Evolutionary conservation across 805 yeast species (phyloP), one percentile per base, ranked within the genome.

Genomic region (Cyberlindnera lachancei): DNA sequence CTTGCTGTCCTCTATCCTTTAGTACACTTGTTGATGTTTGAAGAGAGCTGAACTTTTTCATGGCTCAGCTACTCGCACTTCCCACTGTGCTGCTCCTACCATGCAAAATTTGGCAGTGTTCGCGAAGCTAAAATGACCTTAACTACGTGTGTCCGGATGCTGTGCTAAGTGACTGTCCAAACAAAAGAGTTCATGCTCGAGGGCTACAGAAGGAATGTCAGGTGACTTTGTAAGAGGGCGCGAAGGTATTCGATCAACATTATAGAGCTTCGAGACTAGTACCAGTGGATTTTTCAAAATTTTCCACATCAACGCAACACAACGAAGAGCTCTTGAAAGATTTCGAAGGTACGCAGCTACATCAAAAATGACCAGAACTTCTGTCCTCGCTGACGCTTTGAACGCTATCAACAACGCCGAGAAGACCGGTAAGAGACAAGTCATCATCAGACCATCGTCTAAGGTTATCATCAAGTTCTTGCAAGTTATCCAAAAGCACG

Each of bases 361-460:
- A 38, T 31, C 38, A 31, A 74, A 62, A 64, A 87, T 88, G 96
- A 85, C 96, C 68, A 88, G 96, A 76, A 77, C 96, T 54, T 88
- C 96, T 58, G 96, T 84, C 69, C 83, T 88, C 68, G 96, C 95
- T 64, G 96, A 88, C 75, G 96, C 96, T 64, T 81, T 88, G 60
- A 88, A 88, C 73, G 80, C 95, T 59, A 88, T 88, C 72, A 86
- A 87, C 92, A 88, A 88, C 71, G 96, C 96, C 72, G 96, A 88
- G 75, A 88, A 87, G 75, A 80, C 95, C 71, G 96, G 96, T 71
- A 88, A 88, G 79, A 84, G 96, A 75, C 96, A 88, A 75, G 96
- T 88, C 59, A 71, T 88, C 66, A 82, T 88, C 73, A 84, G 96
- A 79, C 96, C 96, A 53, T 86, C 96, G 35, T 88, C 96, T 64